These are phyloP conservation scores for Amanita fuliginea DNA, from an alignment of 768 basidiomycete species.

Conservation along the genomic window DNA sequence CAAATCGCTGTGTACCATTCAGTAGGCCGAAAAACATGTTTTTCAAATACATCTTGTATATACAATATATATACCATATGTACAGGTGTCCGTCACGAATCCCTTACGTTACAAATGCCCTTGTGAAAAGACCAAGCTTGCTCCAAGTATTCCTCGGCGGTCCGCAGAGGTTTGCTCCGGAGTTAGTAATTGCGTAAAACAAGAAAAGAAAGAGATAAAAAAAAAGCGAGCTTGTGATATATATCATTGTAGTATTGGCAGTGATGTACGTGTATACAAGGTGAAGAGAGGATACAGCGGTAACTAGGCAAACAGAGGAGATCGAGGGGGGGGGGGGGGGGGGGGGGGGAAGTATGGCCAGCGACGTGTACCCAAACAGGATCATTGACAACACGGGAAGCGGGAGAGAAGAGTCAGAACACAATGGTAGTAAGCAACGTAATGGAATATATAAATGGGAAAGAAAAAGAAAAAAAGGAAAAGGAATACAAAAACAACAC, in stretches of 20 bases:
- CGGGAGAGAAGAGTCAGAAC: not conserved
- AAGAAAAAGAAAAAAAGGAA: not conserved
- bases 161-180: no score
- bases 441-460: not conserved
- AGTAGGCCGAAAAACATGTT: no score
- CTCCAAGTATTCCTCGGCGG: no score
- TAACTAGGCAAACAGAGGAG: not conserved
- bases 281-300: constrained; percentile 2
- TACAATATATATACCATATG: no score
- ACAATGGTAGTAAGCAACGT: not conserved
- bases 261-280: constrained; percentile 4
- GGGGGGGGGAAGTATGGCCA: not conserved
- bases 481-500: constrained; percentile 3
- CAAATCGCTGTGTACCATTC: no score
- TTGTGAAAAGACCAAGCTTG: no score
- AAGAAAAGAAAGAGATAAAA: not conserved
- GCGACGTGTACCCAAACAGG: constrained; percentile 4
- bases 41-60: no score
- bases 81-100: no score
- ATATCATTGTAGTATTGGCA: constrained; percentile 4
- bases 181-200: constrained; percentile 1
- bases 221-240: constrained; percentile 1
- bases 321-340: not conserved
- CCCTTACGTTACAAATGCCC: no score
- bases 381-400: constrained; percentile 5